A percentile compares a stretch with the other conserved stretches of the same genome.
phyloP scores from a whole-genome alignment of 2,329 filamentous ascomycete genomes.

The Simplicillium aogashimaense region DNA sequence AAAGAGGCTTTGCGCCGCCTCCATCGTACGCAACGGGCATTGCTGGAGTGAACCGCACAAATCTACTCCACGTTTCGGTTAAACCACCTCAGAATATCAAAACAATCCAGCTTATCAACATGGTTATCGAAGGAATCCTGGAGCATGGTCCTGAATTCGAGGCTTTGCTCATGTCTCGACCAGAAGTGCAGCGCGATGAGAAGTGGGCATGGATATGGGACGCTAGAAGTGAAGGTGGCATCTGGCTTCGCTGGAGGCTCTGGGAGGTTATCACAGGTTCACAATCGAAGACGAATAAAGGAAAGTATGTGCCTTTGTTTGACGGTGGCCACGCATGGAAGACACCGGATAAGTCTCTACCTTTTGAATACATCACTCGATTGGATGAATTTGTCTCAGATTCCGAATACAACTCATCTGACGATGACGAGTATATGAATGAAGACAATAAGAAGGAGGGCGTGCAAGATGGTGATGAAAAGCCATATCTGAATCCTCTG shows the following conservation, averaged over 20 bases:
- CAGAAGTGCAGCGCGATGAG: conserved; percentile 75
- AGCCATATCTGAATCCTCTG: conserved; percentile 67
- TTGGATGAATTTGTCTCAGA: conserved; percentile 76
- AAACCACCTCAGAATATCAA: conserved; percentile 68
- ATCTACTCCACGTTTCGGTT: conserved; percentile 58
- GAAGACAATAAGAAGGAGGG: conserved; percentile 43
- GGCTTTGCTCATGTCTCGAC: conserved; percentile 78
- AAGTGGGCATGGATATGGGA: conserved; percentile 96
- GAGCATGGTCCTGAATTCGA: conserved; percentile 81
- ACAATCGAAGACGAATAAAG: conserved; percentile 31
- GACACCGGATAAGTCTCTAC: conserved; percentile 59
- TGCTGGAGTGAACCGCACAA: conserved; percentile 32
- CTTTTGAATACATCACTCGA: conserved; percentile 69
- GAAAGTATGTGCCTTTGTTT: conserved; percentile 56
- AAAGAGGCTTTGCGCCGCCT: conserved; percentile 66
- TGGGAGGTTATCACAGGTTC: conserved; percentile 76
- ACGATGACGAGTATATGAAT: conserved; percentile 61
- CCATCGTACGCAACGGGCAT: conserved; percentile 47
- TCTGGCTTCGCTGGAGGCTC: conserved; percentile 88
- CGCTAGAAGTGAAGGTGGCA: conserved; percentile 63
- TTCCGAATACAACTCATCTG: conserved; percentile 75
- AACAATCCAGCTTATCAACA: conserved; percentile 76
- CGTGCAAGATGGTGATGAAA: conserved; percentile 35
- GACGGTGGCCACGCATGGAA: conserved; percentile 73
- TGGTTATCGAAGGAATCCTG: conserved; percentile 70